Percentiles rank a stretch among this genome's conserved stretches.
Conservation (phyloP, 2,329 filamentous ascomycete genomes). For the Verruconis gallopava region DNA sequence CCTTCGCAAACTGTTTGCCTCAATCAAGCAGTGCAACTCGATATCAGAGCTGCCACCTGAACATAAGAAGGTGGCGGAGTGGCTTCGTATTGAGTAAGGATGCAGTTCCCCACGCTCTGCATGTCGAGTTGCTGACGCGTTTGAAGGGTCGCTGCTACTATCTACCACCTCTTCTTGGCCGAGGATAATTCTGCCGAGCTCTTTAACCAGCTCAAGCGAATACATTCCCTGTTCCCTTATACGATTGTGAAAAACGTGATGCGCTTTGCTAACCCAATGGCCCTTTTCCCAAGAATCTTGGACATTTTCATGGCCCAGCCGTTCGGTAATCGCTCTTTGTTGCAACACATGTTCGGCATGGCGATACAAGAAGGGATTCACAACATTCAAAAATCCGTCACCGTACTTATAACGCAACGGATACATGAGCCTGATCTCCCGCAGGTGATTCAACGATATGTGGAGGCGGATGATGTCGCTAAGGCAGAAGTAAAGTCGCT, state of each 20-base stretch:
- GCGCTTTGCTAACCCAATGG: conserved; percentile 86
- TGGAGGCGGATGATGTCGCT: conserved; percentile 57
- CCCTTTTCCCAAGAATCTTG: conserved; percentile 90
- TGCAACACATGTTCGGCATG: conserved; percentile 89
- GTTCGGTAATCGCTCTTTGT: conserved; percentile 75
- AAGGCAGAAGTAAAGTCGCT: conserved; percentile 65
- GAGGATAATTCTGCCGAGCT: conserved; percentile 97
- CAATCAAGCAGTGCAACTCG: conserved; percentile 80
- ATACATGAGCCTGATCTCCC: conserved; percentile 72
- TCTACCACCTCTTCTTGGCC: conserved; percentile 93
- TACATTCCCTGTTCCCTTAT: conserved; percentile 91
- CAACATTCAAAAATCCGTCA: conserved; percentile 75
- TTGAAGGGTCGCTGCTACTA: conserved; percentile 66
- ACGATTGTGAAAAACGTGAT: conserved; percentile 93
- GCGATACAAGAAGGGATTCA: conserved; percentile 84
- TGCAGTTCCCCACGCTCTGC: not conserved
- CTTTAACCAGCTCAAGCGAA: conserved; percentile 85
- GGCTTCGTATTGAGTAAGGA: conserved; percentile 74
- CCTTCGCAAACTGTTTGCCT: conserved; percentile 79
- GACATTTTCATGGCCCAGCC: conserved; percentile 94
- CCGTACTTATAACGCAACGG: conserved; percentile 54
- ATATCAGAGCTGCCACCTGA: conserved; percentile 84
- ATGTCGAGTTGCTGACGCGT: conserved; percentile 11
- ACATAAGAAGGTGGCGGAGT: conserved; percentile 97
- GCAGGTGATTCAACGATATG: conserved; percentile 70